Conservation (phyloP, 352 stramenopile genomes). For the Pythium folliculosum region DNA sequence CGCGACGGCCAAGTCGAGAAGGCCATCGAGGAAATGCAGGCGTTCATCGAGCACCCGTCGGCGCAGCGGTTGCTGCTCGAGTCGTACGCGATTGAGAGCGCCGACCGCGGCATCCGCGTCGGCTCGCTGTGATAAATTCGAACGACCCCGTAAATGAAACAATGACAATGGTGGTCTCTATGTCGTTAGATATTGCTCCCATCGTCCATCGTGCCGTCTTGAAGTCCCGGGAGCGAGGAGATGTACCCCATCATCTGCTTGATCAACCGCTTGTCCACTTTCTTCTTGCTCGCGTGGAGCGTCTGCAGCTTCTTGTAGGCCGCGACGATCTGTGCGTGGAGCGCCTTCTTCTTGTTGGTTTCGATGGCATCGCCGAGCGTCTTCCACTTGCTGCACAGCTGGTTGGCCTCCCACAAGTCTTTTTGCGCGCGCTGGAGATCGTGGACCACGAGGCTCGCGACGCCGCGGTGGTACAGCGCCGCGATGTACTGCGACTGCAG, state of each 20-base stretch:
- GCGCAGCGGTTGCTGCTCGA: constrained; percentile 71
- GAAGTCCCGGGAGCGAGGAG: constrained; percentile 60
- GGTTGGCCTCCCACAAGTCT: constrained; percentile 69
- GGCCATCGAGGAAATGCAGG: constrained; percentile 69
- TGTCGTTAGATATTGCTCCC: background rate
- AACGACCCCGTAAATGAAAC: background rate
- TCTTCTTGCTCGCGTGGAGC: constrained; percentile 77
- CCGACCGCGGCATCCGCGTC: constrained; percentile 71
- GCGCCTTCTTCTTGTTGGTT: constrained; percentile 36
- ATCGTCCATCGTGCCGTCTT: constrained; percentile 27
- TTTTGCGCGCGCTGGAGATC: constrained; percentile 61
- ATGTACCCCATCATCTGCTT: constrained; percentile 86
- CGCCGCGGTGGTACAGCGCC: constrained; percentile 70
- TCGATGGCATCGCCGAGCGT: constrained; percentile 28
- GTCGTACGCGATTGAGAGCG: constrained; percentile 55
- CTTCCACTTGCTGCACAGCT: constrained; percentile 57
- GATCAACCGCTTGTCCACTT: constrained; percentile 77
- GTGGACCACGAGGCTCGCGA: constrained; percentile 64
- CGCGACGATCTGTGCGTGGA: constrained; percentile 51
- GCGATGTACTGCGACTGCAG: constrained; percentile 45
- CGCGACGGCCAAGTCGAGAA: constrained; percentile 71
- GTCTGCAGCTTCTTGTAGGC: constrained; percentile 78
- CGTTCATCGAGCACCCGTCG: constrained; percentile 74
- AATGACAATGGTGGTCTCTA: background rate
- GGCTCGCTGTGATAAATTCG: constrained; percentile 40